Base-by-base conservation (phyloP, 2,329 filamentous ascomycete genomes). In the Aureobasidium uvarum region DNA sequence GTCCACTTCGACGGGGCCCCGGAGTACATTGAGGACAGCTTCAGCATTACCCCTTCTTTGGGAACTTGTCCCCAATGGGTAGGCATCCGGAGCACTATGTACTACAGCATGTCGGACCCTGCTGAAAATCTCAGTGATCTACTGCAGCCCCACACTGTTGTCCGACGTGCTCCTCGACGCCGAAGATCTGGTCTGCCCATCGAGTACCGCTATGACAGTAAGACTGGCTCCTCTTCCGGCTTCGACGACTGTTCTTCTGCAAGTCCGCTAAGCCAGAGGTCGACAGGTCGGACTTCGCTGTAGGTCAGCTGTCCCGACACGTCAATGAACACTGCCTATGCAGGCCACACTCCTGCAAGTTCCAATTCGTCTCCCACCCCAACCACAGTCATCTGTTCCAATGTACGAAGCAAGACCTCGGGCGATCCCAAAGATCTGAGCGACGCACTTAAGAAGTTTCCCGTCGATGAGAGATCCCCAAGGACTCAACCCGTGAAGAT, bases 211-310 rank as follows among this genome's bases (percentile, higher is more conserved):
- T 28, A 63, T 31, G 56, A 51, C 46, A 45, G 38, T 58, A 31
- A 38, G 23, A 43, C 38, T 33, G 54, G 28, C n/a, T 45, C 39
- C 16, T 58, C 54, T 16, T 28, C 20, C 13, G 25, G 25, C 5
- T 20, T 16, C 23, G 39, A 43, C 23, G 25, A 25, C 20, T 5
- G 5, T 16, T 64, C 45, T 58, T 67, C 59, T 46, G 55, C 62
- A 50, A 74, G 73, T 14, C 73, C 72, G n/a, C 64, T 66, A 36
- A 73, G 73, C 62, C 70, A 69, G 45, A 68, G 70, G 31, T 77
- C 75, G 7, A 77, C 75, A 7, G 71, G 69, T 28, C 72, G 73
- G 20, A 77, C 75, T 1, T 76, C 74, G 2, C 69, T 73, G 20
- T 54, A 70, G 68, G 55, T 71, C 64, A 39, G 71, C 71, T 10